Conservation (phyloP, 768 basidiomycete genomes). For the Lactarius tabidus region DNA sequence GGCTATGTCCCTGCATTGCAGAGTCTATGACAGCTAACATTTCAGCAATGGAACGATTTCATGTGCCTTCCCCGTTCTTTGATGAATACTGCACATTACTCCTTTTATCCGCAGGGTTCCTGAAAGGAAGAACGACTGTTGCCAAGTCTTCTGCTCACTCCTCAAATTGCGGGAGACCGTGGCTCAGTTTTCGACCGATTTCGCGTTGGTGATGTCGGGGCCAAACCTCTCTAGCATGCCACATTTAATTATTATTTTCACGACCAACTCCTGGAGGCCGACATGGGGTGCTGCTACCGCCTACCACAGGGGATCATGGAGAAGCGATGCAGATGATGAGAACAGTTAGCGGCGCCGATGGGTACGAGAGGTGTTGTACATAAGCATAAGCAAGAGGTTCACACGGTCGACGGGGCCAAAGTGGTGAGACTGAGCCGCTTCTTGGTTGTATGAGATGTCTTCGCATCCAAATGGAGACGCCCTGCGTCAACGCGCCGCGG, state of each 20-base stretch:
- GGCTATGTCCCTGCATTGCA: too few relatives aligned
- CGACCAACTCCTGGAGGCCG: not conserved
- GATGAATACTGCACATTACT: too few relatives aligned
- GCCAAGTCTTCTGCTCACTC: not conserved
- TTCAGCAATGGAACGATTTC: not conserved
- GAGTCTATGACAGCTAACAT: too few relatives aligned
- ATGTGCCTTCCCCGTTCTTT: not conserved
- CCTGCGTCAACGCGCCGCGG: slow-evolving; percentile 4
- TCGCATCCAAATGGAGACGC: slow-evolving; percentile 15
- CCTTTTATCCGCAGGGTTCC: not conserved
- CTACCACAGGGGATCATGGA: not conserved
- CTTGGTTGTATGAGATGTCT: slow-evolving; percentile 17
- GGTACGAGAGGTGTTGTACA: not conserved
- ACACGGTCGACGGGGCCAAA: not conserved
- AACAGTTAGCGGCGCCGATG: too few relatives aligned
- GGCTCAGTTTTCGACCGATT: not conserved
- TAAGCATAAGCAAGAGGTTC: not conserved
- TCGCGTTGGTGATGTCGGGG: not conserved
- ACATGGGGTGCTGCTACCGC: not conserved
- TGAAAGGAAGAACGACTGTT: not conserved
- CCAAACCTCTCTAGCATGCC: not conserved
- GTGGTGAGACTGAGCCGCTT: not conserved
- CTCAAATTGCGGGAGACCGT: not conserved
- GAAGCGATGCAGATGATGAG: too few relatives aligned
- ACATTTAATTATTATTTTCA: not conserved